Evolutionary conservation across 2,329 filamentous ascomycete genomes (phyloP), one percentile per base, ranked within the genome.

Genomic region (Trichoderma simmonsii): DNA sequence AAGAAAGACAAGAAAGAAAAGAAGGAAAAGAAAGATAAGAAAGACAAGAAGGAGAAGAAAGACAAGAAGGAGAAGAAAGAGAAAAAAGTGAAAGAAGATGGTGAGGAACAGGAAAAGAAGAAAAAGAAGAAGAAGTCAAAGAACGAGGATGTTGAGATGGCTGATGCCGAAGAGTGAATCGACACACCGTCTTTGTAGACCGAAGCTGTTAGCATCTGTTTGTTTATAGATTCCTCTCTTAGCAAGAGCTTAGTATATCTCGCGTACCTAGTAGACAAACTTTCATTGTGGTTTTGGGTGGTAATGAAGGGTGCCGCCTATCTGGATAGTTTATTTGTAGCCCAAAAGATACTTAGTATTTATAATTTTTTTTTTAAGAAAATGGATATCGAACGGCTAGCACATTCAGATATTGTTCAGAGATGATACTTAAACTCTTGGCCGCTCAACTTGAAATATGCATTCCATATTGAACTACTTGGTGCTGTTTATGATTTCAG

Each of bases 41-140:
- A 51, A 56, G 72, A 60, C 63, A 74, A 60, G 36, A 73, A 48
- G 14, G 59, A 28, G 48, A 67, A 34, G 3, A 34, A 34, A 4
- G 30, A 11, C 3, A 32, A 34, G 26, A 59, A 30, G 3, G 61
- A 72, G 15, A 26, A 61, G 11, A 59, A 71, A 6, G 14, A 62
- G 21, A 59, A 36, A 15, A 68, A 26, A 32, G 54, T 28, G 3
- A 36, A 48, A 5, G 32, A 34, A 70, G 30, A n/a, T 18, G 36
- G 57, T 18, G 11, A 51, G 18, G 54, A n/a, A 3, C 59, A 39
- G 62, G 66, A 32, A 11, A 56, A 54, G 15, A 57, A 56, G 68
- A 73, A 63, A 70, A 75, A 59, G 66, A 74, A 59, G 26, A 73
- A 57, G 51, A 68, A 32, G 6, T 60, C 34, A 34, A 69, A 54